phyloP scores from a whole-genome alignment of 257 asterid genomes.

The Buddleja alternifolia region DNA sequence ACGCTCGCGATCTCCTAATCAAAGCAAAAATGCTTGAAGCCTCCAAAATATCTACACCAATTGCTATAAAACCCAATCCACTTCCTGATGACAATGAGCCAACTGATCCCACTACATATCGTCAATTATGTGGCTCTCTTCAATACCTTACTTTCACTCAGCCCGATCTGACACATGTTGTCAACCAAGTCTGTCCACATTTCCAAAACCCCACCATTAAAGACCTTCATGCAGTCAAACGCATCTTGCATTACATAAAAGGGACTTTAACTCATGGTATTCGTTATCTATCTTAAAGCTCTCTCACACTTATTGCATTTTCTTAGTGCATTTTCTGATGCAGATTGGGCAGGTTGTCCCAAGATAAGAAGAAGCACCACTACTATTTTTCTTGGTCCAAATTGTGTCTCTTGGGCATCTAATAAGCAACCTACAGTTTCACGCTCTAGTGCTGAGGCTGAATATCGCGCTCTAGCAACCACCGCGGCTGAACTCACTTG shows the following conservation, averaged over 20 bases:
- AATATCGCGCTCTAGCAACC: too few species aligned
- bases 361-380: too few species aligned
- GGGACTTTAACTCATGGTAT: neutral
- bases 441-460: too few species aligned
- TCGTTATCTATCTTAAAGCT: neutral
- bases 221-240: neutral
- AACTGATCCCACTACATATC: neutral
- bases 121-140: neutral
- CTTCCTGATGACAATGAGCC: neutral
- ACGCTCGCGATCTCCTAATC: conserved; percentile 1
- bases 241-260: conserved; percentile 8
- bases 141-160: conserved; percentile 8
- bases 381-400: too few species aligned
- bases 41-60: too few species aligned
- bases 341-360: too few species aligned
- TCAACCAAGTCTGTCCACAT: conserved; percentile 2
- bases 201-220: neutral
- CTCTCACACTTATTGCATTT: too few species aligned
- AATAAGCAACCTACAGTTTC: too few species aligned
- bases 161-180: neutral
- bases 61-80: too few species aligned
- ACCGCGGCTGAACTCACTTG: too few species aligned
- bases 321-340: too few species aligned
- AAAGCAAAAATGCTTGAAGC: neutral
- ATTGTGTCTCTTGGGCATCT: too few species aligned